These are phyloP conservation scores for Phytopythium ostracodes DNA, from an alignment of 352 stramenopile species.

Conservation along the genomic window DNA sequence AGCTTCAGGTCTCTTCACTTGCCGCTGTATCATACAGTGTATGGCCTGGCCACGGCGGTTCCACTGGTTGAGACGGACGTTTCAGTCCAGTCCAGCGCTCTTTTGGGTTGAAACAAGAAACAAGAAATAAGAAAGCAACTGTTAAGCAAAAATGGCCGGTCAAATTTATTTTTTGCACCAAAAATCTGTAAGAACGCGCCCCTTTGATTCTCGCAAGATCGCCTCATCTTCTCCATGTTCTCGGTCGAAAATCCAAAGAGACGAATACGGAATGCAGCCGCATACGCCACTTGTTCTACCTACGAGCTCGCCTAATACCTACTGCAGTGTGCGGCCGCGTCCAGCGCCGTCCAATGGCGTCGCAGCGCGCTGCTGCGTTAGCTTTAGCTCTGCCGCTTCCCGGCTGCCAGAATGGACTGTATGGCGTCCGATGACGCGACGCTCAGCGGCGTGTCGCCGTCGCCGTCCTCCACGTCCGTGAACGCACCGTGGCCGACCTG, in stretches of 20 bases:
- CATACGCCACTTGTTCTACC: background rate
- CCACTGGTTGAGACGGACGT: background rate
- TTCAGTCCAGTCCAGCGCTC: background rate
- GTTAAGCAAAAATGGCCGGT: background rate
- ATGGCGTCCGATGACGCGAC: constrained; percentile 36
- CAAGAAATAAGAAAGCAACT: background rate
- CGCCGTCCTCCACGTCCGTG: constrained; percentile 54
- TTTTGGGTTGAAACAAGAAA: background rate
- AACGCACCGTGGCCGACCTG: constrained; percentile 62
- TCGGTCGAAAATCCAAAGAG: background rate
- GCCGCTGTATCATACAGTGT: too few species aligned
- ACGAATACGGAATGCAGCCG: background rate
- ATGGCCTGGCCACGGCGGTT: background rate
- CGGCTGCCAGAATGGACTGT: constrained; percentile 36
- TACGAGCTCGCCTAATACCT: background rate
- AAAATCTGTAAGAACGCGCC: background rate
- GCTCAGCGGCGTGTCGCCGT: constrained; percentile 58
- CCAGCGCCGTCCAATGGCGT: background rate
- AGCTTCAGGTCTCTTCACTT: too few species aligned
- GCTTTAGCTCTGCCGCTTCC: constrained; percentile 3
- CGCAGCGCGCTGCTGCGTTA: background rate
- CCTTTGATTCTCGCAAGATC: background rate
- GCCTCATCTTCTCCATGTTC: background rate
- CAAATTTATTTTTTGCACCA: background rate
- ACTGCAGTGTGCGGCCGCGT: background rate